phyloP scores from a whole-genome alignment of 495 filamentous ascomycete genomes.

The Gamarada debralockiae region DNA sequence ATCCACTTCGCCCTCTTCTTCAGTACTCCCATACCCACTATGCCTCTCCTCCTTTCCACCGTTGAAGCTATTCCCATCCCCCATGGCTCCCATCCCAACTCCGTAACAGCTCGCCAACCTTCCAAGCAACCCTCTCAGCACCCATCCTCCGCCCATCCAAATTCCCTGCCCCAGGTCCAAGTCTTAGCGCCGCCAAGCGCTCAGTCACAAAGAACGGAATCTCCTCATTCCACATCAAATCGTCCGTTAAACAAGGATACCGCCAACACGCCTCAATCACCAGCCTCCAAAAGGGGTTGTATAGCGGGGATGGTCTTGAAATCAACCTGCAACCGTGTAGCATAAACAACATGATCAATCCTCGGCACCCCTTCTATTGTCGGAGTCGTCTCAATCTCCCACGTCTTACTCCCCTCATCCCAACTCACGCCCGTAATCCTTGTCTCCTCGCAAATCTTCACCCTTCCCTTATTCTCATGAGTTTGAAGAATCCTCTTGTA shows the following conservation, averaged over 20 bases:
- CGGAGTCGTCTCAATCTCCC: constrained; percentile 46
- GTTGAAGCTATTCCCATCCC: not conserved
- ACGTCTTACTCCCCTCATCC: constrained; percentile 20
- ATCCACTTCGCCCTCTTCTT: not conserved
- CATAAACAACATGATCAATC: constrained; percentile 59
- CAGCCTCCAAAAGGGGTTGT: constrained; percentile 42
- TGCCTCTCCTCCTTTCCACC: not conserved
- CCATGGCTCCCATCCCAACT: constrained; percentile 18
- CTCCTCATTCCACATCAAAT: constrained; percentile 56
- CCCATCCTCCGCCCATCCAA: constrained; percentile 60
- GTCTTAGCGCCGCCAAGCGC: constrained; percentile 49
- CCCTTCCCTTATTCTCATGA: constrained; percentile 37
- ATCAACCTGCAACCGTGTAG: constrained; percentile 53
- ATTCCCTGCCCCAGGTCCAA: constrained; percentile 60
- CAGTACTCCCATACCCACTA: not conserved
- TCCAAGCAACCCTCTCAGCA: constrained; percentile 60
- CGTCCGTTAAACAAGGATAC: constrained; percentile 60
- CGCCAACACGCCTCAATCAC: constrained; percentile 48
- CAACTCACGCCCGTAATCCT: constrained; percentile 29
- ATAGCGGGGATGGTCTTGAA: constrained; percentile 47
- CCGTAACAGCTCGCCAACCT: constrained; percentile 46
- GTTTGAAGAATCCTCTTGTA: constrained; percentile 51
- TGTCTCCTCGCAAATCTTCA: constrained; percentile 48
- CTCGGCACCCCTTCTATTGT: constrained; percentile 43
- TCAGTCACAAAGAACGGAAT: constrained; percentile 61